Base-by-base conservation (phyloP, 2,329 filamentous ascomycete species). In the Triangularia setosa region DNA sequence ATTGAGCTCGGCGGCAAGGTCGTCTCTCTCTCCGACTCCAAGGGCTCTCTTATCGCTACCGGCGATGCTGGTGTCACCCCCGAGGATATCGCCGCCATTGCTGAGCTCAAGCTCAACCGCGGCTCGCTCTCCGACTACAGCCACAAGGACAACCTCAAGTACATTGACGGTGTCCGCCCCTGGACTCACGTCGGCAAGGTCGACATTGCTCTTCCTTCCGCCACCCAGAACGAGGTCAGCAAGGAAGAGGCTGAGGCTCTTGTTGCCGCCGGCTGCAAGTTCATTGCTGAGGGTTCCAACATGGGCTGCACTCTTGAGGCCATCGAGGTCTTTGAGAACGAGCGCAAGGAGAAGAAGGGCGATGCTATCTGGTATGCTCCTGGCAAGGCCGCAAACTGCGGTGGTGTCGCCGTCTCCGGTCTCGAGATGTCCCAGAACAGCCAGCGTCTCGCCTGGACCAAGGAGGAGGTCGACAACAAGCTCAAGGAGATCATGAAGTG, bases 361-460 rank as follows among this genome's bases (percentile, higher is more conserved):
- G 76, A 80, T 6, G 87, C 91, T 66, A 88, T 97, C 78, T 99
- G 95, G 95, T 98, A 98, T 79, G 95, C 91, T 18, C 94, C 94
- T 59, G 94, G 92, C 72, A 98, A 98, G 87, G 95, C 95, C 30
- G 92, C 94, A 81, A 98, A 98, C 83, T 93, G 92, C 71, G 95
- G 95, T 78, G 95, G 95, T 84, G 95, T 98, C 64, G 95, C 95
- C 64, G 95, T 99, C 48, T 97, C 93, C 2, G 95, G 95, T 72
- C 87, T 99, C 54, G 95, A 99, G 86, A 99, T 99, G 95, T 93
- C 94, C 7, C 95, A 99, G 87, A 98, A 99, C 87, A 94, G 90
- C 70, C 81, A 89, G 79, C 90, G 94, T 66, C 83, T 97, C 70
- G 85, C 81, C 74, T 99, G 95, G 95, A 91, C 91, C 27, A 75